Evolutionary conservation across 805 yeast genomes (phyloP).

Genomic region (Wickerhamomyces rabaulensis): DNA sequence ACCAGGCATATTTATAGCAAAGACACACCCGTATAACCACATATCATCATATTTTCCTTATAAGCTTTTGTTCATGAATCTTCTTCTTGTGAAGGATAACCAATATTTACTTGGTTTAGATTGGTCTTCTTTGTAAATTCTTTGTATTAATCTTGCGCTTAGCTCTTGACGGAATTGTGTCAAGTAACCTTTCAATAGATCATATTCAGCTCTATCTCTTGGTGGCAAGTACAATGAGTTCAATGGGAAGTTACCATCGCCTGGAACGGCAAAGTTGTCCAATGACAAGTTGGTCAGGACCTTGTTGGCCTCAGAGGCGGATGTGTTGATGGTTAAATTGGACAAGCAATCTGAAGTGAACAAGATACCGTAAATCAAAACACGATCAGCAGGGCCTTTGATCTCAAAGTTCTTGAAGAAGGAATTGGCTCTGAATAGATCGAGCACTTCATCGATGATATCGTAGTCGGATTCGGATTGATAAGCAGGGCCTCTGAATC

Average conservation of each 20-base stretch:
- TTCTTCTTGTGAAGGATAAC: slow-evolving; percentile 92
- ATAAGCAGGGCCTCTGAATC: slow-evolving; percentile 87
- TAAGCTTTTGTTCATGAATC: slow-evolving; percentile 90
- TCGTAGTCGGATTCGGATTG: slow-evolving; percentile 77
- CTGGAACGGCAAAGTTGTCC: slow-evolving; percentile 88
- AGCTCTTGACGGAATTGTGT: slow-evolving; percentile 95
- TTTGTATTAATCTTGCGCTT: slow-evolving; percentile 69
- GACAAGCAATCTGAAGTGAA: slow-evolving; percentile 82
- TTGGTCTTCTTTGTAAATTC: slow-evolving; percentile 60
- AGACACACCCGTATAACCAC: background rate
- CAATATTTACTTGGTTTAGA: slow-evolving; percentile 80
- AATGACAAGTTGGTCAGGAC: slow-evolving; percentile 79
- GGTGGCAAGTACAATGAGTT: slow-evolving; percentile 76
- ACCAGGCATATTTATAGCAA: background rate
- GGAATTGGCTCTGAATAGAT: slow-evolving; percentile 91
- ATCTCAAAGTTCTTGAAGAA: slow-evolving; percentile 96
- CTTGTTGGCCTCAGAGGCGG: slow-evolving; percentile 56
- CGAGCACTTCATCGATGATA: slow-evolving; percentile 85
- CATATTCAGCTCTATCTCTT: slow-evolving; percentile 65
- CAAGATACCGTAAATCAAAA: slow-evolving; percentile 88
- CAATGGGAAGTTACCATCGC: slow-evolving; percentile 91
- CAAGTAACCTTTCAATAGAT: slow-evolving; percentile 73
- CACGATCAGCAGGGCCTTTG: slow-evolving; percentile 90
- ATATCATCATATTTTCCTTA: slow-evolving; percentile 17
- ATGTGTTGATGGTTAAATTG: slow-evolving; percentile 44